Percentiles rank a stretch among this genome's conserved stretches.
Conservation (phyloP, 208 protist species). For the Crithidia expoeki region DNA sequence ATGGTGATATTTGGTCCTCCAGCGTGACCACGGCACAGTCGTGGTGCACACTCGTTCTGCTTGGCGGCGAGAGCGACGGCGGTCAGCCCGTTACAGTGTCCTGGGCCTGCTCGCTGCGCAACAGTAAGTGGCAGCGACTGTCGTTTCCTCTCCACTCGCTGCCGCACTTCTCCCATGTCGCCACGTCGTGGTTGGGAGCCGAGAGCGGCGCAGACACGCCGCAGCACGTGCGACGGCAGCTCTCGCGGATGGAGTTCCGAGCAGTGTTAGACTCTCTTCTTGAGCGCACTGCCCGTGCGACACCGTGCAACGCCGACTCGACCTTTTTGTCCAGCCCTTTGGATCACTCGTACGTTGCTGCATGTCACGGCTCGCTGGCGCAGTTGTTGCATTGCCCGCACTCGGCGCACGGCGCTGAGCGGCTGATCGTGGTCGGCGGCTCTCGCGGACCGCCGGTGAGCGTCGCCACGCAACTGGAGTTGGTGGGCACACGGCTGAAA, state of each 20-base stretch:
- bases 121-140: slow-evolving; percentile 44
- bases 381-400: slow-evolving; percentile 27
- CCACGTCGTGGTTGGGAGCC: slow-evolving; percentile 8
- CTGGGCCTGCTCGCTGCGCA: slow-evolving; percentile 51
- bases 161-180: slow-evolving; percentile 24
- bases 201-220: background rate
- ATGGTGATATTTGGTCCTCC: slow-evolving; percentile 18
- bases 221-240: slow-evolving; percentile 1
- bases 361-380: slow-evolving; percentile 62
- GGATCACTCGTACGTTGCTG: slow-evolving; percentile 40
- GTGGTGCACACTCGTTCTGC: slow-evolving; percentile 39
- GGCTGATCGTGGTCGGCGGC: slow-evolving; percentile 43
- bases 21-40: slow-evolving; percentile 19
- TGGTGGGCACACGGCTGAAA: slow-evolving; percentile 42
- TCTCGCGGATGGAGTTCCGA: slow-evolving; percentile 29
- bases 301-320: background rate
- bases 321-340: background rate
- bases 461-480: slow-evolving; percentile 44
- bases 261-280: slow-evolving; percentile 22
- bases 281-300: slow-evolving; percentile 14
- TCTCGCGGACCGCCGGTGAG: slow-evolving; percentile 55
- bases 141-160: slow-evolving; percentile 48
- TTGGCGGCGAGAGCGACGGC: slow-evolving; percentile 65
- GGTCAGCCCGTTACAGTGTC: slow-evolving; percentile 49
- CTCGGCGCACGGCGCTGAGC: slow-evolving; percentile 8